phyloP scores from a whole-genome alignment of 768 basidiomycete species.

The Tylopilus vinaceipallidus region DNA sequence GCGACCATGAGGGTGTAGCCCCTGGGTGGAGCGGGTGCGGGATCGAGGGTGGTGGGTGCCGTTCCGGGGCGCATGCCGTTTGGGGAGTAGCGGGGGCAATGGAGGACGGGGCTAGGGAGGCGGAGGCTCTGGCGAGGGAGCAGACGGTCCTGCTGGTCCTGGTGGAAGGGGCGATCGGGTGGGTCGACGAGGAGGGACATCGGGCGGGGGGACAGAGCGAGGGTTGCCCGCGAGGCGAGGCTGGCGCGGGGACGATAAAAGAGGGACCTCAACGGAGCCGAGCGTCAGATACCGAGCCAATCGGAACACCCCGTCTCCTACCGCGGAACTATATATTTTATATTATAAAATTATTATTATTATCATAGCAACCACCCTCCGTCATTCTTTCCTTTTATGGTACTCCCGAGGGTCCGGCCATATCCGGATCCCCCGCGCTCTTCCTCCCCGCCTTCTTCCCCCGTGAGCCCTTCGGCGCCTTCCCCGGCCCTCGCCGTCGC shows the following conservation, averaged over 20 bases:
- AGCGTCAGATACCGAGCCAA: constrained; percentile 58
- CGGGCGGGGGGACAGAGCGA: constrained; percentile 43
- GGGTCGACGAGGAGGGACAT: constrained; percentile 58
- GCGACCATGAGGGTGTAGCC: constrained; percentile 77
- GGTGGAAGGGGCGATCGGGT: constrained; percentile 48
- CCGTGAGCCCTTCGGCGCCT: constrained; percentile 61
- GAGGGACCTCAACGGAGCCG: constrained; percentile 43
- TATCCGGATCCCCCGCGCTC: constrained; percentile 24
- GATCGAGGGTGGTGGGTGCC: constrained; percentile 26
- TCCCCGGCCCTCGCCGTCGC: constrained; percentile 71
- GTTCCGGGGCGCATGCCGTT: constrained; percentile 31
- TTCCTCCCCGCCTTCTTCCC: constrained; percentile 39
- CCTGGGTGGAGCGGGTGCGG: constrained; percentile 27
- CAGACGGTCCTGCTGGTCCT: constrained; percentile 41
- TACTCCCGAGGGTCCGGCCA: constrained; percentile 25
- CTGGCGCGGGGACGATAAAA: constrained; percentile 66
- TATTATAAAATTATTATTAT: constrained; percentile 23
- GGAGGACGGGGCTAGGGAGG: constrained; percentile 27
- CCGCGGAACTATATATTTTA: constrained; percentile 30
- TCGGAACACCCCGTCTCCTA: constrained; percentile 43
- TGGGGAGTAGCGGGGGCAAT: constrained; percentile 22
- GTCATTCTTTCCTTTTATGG: constrained; percentile 23
- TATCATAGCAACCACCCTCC: constrained; percentile 15
- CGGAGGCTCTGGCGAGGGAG: constrained; percentile 23
- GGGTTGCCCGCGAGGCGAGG: constrained; percentile 59